Evolutionary conservation across 75 land plant species (phyloP), one percentile per base, ranked within the genome.

Genomic region (Pinus taeda): DNA sequence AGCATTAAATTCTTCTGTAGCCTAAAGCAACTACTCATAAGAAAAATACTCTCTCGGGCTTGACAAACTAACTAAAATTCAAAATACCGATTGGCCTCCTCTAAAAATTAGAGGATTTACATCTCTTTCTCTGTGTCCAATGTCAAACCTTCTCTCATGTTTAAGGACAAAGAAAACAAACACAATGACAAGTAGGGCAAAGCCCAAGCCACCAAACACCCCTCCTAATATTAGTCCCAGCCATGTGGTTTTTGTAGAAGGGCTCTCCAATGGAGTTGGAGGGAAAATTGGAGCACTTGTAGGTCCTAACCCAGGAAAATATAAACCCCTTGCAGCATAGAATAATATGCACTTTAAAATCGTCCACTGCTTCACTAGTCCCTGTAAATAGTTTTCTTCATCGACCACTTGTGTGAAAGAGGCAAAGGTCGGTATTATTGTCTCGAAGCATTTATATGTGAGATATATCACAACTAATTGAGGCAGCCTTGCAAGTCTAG

Each of bases 371-470:
- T 81, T 81, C 8, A 83, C 17, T 42, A 26, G 26, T 26, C 26
- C 26, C 24, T 37, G 66, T 37, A 97, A 81, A 71, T 98, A 97
- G 69, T 97, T 97, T 37, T 29, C 57, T 11, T 60, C 77, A 49
- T 89, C 75, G 0, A 85, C 75, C 1, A 83, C 79, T 70, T 77
- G 77, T 4, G 59, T 26, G 14, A 21, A 18, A 15, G 36, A 55
- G 11, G 62, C 72, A 57, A 72, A 77, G 21, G 60, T 73, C 1
- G 88, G 90, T 71, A 83, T 60, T n/a, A 64, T 78, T 14, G 93
- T 93, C 45, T 97, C 82, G 74, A 97, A 94, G 56, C 89, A 97
- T 60, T 97, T 92, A 33, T 60, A 75, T 3, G 95, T 88, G 1
- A 92, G 60, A 76, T 97, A 91, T 42, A 92, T 39, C 7, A 64